Conservation (phyloP, 1,284 basidiomycete genomes). For the Uromyces viciae-fabae region DNA sequence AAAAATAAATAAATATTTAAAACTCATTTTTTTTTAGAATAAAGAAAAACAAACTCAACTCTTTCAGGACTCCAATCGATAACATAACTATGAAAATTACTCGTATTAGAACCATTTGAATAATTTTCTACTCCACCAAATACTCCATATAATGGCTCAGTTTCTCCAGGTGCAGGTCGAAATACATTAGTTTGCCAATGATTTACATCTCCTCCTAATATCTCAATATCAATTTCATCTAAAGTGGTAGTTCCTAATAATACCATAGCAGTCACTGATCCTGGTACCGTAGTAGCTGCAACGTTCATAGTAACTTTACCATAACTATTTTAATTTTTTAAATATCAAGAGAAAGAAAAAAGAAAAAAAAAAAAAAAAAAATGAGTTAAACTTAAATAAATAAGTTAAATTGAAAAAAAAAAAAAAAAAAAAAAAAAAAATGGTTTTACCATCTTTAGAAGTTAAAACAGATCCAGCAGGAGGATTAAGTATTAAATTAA, state of each 20-base stretch:
- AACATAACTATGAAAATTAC: constrained; percentile 15
- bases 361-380: neutral
- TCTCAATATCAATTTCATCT: constrained; percentile 44
- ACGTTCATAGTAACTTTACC: constrained; percentile 38
- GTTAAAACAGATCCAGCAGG: constrained; percentile 6
- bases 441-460: constrained; percentile 16
- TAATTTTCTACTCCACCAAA: constrained; percentile 39
- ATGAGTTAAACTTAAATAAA: constrained; percentile 11
- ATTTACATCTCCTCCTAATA: constrained; percentile 26
- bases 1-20: neutral
- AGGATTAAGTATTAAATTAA: constrained; percentile 29
- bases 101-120: neutral
- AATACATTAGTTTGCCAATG: constrained; percentile 45
- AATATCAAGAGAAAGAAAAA: neutral
- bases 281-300: constrained; percentile 25
- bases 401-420: constrained; percentile 32
- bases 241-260: constrained; percentile 31
- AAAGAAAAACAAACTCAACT: constrained; percentile 24
- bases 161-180: constrained; percentile 36
- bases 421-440: constrained; percentile 23
- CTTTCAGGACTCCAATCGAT: constrained; percentile 36
- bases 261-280: constrained; percentile 23
- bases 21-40: neutral
- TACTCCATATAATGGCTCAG: constrained; percentile 40
- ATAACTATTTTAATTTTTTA: constrained; percentile 4